Conservation (phyloP, 768 basidiomycete species). For the Boletus sensibilis region DNA sequence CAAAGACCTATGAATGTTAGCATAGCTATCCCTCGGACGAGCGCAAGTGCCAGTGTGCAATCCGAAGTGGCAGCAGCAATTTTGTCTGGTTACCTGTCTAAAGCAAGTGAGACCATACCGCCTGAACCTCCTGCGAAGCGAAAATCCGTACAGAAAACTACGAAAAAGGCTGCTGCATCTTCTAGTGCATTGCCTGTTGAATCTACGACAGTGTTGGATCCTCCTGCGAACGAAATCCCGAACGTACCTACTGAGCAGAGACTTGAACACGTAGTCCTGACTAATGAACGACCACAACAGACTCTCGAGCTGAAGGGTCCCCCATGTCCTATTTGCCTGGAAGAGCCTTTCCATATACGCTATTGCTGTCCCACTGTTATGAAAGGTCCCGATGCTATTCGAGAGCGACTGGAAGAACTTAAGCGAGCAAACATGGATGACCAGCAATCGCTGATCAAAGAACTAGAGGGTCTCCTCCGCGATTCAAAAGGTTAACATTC, state of each 20-base stretch:
- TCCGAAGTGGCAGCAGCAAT: conserved; percentile 23
- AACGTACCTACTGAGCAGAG: not conserved
- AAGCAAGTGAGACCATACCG: conserved; percentile 1
- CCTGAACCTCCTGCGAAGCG: conserved; percentile 8
- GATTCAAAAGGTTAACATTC: conserved; percentile 28
- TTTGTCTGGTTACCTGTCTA: conserved; percentile 6
- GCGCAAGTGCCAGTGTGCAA: conserved; percentile 14
- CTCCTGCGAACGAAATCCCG: not conserved
- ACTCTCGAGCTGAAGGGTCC: conserved; percentile 5
- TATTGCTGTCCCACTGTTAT: conserved; percentile 48
- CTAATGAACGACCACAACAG: not conserved
- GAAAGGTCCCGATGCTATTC: conserved; percentile 43
- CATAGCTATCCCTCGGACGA: conserved; percentile 20
- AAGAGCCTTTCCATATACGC: conserved; percentile 46
- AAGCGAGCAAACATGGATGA: conserved; percentile 24
- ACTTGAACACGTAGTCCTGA: not conserved
- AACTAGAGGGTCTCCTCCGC: conserved; percentile 39
- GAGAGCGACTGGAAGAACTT: conserved; percentile 46
- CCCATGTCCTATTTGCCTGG: conserved; percentile 47
- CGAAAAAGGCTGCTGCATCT: conserved; percentile 3
- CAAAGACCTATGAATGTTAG: conserved; percentile 23
- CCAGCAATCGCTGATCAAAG: conserved; percentile 36
- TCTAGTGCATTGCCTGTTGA: not conserved
- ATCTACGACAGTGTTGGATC: not conserved
- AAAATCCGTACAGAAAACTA: conserved; percentile 9